A percentile compares a stretch with the other conserved stretches of the same genome.
Evolutionary conservation across 2,329 filamentous ascomycete species (phyloP).

Genomic region (Trichophyton simii): DNA sequence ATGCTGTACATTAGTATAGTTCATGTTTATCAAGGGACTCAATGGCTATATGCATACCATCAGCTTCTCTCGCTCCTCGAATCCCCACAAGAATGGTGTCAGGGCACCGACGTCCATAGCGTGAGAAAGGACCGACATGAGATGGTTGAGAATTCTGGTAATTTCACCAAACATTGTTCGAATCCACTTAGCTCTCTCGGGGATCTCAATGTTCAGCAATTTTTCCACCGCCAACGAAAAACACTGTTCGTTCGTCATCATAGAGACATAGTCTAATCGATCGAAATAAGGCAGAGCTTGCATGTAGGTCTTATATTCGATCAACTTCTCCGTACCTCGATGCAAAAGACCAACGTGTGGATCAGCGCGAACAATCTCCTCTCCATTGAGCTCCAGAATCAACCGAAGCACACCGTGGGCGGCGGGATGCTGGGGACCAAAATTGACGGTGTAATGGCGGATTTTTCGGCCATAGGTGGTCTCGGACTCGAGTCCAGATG

Average conservation of each 20-base stretch:
- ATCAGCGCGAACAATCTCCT: slow-evolving; percentile 92
- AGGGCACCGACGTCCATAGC: slow-evolving; percentile 98
- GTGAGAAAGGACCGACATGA: slow-evolving; percentile 95
- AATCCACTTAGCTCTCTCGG: slow-evolving; percentile 92
- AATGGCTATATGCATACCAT: slow-evolving; percentile 56
- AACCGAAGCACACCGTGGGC: slow-evolving; percentile 95
- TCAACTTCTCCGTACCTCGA: slow-evolving; percentile 96
- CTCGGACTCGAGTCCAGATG: slow-evolving; percentile 35
- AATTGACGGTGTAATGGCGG: slow-evolving; percentile 98
- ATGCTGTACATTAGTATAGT: slow-evolving; percentile 2
- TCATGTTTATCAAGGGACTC: neutral
- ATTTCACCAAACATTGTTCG: slow-evolving; percentile 91
- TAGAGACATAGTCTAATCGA: slow-evolving; percentile 95
- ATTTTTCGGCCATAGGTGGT: slow-evolving; percentile 58
- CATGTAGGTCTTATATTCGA: slow-evolving; percentile 99
- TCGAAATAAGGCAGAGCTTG: slow-evolving; percentile 98
- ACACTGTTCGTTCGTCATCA: slow-evolving; percentile 99
- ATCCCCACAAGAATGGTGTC: slow-evolving; percentile 98
- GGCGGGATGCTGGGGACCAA: slow-evolving; percentile 94
- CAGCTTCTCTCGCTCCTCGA: slow-evolving; percentile 98
- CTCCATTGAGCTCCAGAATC: slow-evolving; percentile 94
- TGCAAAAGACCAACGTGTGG: slow-evolving; percentile 94
- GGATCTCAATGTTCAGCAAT: slow-evolving; percentile 91
- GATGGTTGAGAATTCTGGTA: slow-evolving; percentile 85
- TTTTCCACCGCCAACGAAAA: slow-evolving; percentile 95